Evolutionary conservation across 2,329 filamentous ascomycete genomes (phyloP), one percentile per base, ranked within the genome.

Genomic region (Scopulariopsis brevicaulis): DNA sequence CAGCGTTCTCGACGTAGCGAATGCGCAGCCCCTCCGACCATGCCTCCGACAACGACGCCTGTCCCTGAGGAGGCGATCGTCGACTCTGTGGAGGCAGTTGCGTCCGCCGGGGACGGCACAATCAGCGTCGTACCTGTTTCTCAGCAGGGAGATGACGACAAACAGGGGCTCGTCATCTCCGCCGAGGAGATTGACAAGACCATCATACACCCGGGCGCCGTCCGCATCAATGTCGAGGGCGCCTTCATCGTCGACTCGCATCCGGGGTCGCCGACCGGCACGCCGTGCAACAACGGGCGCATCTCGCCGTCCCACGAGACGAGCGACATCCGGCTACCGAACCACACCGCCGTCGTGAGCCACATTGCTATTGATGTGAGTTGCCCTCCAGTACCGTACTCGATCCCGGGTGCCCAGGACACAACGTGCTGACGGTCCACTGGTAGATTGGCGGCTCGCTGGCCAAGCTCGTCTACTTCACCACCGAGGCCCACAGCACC

Each of bases 381-480:
- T 78, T 11, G 32, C 55, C 8, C 60, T 14, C 48, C 56, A 54
- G 56, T 55, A 20, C 55, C n/a, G n/a, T n/a, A n/a, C n/a, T n/a
- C n/a, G n/a, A 53, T 35, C 65, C 58, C 59, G 6, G 22, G 8
- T 20, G 4, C 46, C 24, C 12, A n/a, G 22, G 20, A 20, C 22
- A 24, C n/a, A 28, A 15, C 32, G 11, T 25, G 43, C 53, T 55
- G 24, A 22, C 54, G 18, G 20, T 18, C 55, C 15, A 51, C 35
- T 15, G 20, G 7, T 56, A 96, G 89, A 97, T 99, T 71, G 94
- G 94, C 63, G 94, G 94, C 64, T 96, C 92, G 18, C 79, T 99
- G 37, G 92, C 91, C 63, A 99, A 99, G 75, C 83, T 99, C 53
- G 94, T 99, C 60, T 99, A 96, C 76, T 97, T 97, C 63, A 94